Percentiles rank a stretch among this genome's conserved stretches.
phyloP scores from a whole-genome alignment of 768 basidiomycete genomes.

The Cyclocybe aegerita region DNA sequence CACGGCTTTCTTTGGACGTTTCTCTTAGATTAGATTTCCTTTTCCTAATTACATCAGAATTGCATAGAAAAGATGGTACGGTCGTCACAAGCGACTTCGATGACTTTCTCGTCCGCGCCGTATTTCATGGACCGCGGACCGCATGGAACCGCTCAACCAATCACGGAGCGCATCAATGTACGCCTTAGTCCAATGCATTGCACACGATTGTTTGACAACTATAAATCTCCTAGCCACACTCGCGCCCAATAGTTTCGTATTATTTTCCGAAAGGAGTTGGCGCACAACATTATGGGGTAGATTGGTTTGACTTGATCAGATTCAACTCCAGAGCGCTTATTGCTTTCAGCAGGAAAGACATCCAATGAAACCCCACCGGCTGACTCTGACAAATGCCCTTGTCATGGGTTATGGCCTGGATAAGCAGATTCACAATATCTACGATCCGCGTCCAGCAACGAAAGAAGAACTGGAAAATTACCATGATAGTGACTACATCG shows the following conservation, averaged over 20 bases:
- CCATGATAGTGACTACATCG: conserved; percentile 94
- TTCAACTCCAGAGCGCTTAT: background rate
- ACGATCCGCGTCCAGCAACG: conserved; percentile 86
- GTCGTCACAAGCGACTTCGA: conserved; percentile 43
- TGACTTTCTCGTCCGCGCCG: conserved; percentile 66
- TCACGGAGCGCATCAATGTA: conserved; percentile 79
- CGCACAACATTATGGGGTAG: conserved; percentile 93
- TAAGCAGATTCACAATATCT: conserved; percentile 91
- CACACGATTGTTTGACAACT: conserved; percentile 25
- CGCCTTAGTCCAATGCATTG: conserved; percentile 21
- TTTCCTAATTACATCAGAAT: too few relatives aligned
- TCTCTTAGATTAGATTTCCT: too few relatives aligned
- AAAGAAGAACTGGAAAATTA: conserved; percentile 87
- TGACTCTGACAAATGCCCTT: conserved; percentile 94
- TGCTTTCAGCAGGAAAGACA: conserved; percentile 74
- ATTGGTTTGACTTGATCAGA: conserved; percentile 19
- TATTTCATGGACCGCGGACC: conserved; percentile 77
- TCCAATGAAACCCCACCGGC: conserved; percentile 96
- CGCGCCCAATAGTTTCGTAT: conserved; percentile 90
- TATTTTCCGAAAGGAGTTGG: conserved; percentile 95
- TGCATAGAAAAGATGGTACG: conserved; percentile 35
- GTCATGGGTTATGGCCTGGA: conserved; percentile 96
- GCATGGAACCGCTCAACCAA: conserved; percentile 73
- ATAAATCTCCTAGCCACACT: conserved; percentile 50
- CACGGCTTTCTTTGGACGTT: too few relatives aligned